Evolutionary conservation across 2,329 filamentous ascomycete species (phyloP).

Genomic region (Paraphoma sp.): DNA sequence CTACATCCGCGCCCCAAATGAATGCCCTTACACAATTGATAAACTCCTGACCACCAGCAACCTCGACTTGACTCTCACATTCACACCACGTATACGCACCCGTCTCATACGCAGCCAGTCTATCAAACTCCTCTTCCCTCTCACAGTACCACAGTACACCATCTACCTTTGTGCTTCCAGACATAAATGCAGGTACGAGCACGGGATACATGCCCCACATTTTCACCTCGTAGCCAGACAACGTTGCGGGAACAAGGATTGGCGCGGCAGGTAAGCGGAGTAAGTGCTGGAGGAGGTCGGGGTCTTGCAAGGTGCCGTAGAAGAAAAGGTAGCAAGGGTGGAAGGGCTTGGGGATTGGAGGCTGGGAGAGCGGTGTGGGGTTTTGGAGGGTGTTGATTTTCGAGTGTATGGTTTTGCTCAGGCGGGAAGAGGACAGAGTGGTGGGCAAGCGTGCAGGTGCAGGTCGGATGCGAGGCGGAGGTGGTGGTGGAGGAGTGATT

Average conservation of each 20-base stretch:
- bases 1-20: conserved; percentile 25
- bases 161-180: background rate
- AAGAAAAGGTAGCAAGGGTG: conserved; percentile 38
- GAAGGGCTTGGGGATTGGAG: conserved; percentile 10
- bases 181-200: conserved; percentile 10
- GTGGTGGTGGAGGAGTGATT: background rate
- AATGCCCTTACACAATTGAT: conserved; percentile 21
- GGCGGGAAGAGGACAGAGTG: background rate
- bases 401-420: background rate
- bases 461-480: background rate
- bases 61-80: conserved; percentile 10
- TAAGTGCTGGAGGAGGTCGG: conserved; percentile 30
- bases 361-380: background rate
- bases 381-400: background rate
- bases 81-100: conserved; percentile 22
- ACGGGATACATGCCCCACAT: conserved; percentile 45
- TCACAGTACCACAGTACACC: background rate
- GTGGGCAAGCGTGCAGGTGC: background rate
- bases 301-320: conserved; percentile 43
- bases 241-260: conserved; percentile 12
- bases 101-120: conserved; percentile 29
- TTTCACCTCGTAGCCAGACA: conserved; percentile 33
- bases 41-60: conserved; percentile 13
- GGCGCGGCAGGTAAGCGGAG: no score
- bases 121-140: conserved; percentile 17